phyloP scores from a whole-genome alignment of 2,329 filamentous ascomycete species.

The Verticillium albo-atrum region DNA sequence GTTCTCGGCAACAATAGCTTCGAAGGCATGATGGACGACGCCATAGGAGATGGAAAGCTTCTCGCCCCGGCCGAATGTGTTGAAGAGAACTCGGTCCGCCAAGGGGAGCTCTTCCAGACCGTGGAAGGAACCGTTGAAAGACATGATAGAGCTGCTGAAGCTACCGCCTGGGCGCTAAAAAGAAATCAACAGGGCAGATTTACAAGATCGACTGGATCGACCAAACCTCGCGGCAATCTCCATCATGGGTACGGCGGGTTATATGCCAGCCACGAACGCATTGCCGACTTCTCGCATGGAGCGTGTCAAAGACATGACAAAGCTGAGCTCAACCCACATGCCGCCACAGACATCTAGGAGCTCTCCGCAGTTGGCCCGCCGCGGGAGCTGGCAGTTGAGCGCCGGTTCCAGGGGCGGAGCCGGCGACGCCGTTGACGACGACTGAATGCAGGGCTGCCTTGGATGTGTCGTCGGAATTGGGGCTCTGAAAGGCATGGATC shows the following conservation, averaged over 20 bases:
- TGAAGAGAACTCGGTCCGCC: conserved; percentile 10
- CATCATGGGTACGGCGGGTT: neutral
- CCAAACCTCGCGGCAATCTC: neutral
- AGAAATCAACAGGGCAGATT: neutral
- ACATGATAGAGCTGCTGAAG: conserved; percentile 3
- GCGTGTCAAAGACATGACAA: neutral
- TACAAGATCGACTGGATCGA: neutral
- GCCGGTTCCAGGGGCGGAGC: neutral
- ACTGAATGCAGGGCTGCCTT: neutral
- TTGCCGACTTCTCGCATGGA: neutral
- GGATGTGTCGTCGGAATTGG: neutral
- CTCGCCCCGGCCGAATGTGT: conserved; percentile 10
- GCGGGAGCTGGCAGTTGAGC: neutral
- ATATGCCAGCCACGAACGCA: neutral
- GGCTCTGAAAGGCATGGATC: neutral
- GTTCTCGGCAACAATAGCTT: conserved; percentile 21
- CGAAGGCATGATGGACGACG: conserved; percentile 13
- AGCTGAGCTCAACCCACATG: neutral
- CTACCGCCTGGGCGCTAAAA: neutral
- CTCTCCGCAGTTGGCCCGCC: neutral
- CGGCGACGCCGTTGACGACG: neutral
- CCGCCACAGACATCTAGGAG: neutral
- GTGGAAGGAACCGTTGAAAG: conserved; percentile 6
- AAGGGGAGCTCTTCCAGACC: conserved; percentile 11
- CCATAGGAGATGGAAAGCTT: conserved; percentile 6